Evolutionary conservation across 306 rosid genomes (phyloP).

Genomic region (Hippophae rhamnoides): DNA sequence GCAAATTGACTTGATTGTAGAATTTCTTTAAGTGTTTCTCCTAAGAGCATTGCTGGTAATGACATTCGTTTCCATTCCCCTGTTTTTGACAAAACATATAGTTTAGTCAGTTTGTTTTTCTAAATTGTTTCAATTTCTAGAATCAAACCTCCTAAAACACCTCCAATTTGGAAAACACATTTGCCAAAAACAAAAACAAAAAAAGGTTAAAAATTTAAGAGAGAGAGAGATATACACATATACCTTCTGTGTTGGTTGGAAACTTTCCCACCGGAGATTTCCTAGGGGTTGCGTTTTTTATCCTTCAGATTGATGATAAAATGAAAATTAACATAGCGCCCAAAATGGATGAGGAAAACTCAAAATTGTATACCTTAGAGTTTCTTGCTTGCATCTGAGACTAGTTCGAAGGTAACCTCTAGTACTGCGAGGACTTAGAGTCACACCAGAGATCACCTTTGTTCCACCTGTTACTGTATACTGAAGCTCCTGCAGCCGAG

Average conservation of each 20-base stretch:
- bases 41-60: slow-evolving; percentile 86
- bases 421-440: slow-evolving; percentile 90
- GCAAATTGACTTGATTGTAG: slow-evolving; percentile 80
- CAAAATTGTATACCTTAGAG: slow-evolving; percentile 38
- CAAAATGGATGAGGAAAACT: neutral
- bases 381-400: slow-evolving; percentile 92
- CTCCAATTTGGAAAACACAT: neutral
- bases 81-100: slow-evolving; percentile 2
- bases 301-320: slow-evolving; percentile 32
- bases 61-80: slow-evolving; percentile 91
- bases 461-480: slow-evolving; percentile 67
- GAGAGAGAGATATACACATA: slow-evolving; percentile 11
- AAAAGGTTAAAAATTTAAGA: neutral
- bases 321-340: slow-evolving; percentile 12
- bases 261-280: slow-evolving; percentile 77
- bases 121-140: neutral
- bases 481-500: slow-evolving; percentile 83
- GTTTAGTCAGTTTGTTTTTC: too few relatives aligned
- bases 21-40: slow-evolving; percentile 82
- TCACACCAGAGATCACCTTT: slow-evolving; percentile 72
- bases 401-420: slow-evolving; percentile 74
- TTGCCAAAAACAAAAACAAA: slow-evolving; percentile 2
- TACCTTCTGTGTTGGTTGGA: slow-evolving; percentile 55
- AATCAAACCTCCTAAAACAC: neutral
- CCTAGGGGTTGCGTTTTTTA: slow-evolving; percentile 35